Evolutionary conservation across 495 filamentous ascomycete genomes (phyloP), one percentile per base, ranked within the genome.

Genomic region (Neurospora hispaniola): DNA sequence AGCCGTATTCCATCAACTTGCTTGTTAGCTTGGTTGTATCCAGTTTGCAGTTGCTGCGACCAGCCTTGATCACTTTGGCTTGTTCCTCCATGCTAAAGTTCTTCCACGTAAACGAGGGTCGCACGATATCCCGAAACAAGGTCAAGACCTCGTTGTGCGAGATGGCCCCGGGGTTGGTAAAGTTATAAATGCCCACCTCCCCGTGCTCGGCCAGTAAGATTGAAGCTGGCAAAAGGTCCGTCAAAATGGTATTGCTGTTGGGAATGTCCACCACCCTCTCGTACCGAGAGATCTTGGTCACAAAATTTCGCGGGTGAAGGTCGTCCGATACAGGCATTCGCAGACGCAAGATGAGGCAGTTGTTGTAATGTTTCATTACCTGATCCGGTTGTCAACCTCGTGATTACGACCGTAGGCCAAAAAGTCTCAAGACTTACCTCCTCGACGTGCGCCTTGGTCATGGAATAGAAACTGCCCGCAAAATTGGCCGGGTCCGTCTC

Each of bases 241-340:
- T 82, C 42, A 91, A 82, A 73, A 91, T 89, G 71, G 88, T 89
- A 80, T 91, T 89, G 80, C 88, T 90, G 79, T 91, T 91, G 70
- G 88, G 88, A 48, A 91, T 88, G 76, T 90, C 85, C 66, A 91
- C 88, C 41, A 91, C 88, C 38, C 83, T 84, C 44, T 89, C 87
- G 77, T 91, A 91, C 77, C 85, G 84, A 76, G 85, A 81, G 75
- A 90, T 90, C 81, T 91, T 91, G 75, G 89, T 90, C 75, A 91
- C 88, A 76, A 91, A 91, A 81, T 86, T 90, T 76, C 89, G 87
- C 43, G 86, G 77, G 78, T 91, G 88, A 54, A 90, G 80, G 81
- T 90, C 88, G 79, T 90, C 89, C 71, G 86, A 88, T 73, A 90
- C 89, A n/a, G 89, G 89, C 89, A 91, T 91, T 70, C 89, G 87